Evolutionary conservation across 805 yeast genomes (phyloP).

Genomic region (Sugiyamaella floridensis): DNA sequence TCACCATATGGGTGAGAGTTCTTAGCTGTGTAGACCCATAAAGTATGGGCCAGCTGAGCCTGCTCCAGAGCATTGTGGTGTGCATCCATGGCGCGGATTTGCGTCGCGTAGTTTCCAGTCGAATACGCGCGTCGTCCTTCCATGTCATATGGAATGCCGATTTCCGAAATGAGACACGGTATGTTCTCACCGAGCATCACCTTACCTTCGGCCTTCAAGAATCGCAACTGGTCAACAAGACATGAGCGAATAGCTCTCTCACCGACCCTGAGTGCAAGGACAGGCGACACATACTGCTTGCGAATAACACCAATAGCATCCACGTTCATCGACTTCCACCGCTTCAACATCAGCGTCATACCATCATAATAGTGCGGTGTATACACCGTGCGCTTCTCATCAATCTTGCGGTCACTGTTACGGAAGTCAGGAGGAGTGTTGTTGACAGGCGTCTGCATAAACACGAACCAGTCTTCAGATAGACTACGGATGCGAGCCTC

Average conservation of each 20-base stretch:
- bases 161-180: conserved; percentile 78
- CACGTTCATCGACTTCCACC: conserved; percentile 75
- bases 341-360: conserved; percentile 78
- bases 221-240: conserved; percentile 55
- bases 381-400: conserved; percentile 43
- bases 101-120: conserved; percentile 53
- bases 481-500: conserved; percentile 44
- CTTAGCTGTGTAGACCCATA: conserved; percentile 72
- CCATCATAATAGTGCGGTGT: conserved; percentile 93
- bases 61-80: conserved; percentile 70
- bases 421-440: conserved; percentile 64
- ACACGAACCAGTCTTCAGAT: conserved; percentile 41
- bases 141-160: conserved; percentile 95
- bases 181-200: conserved; percentile 49
- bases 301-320: conserved; percentile 82
- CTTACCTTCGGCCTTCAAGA: conserved; percentile 55
- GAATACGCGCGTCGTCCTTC: conserved; percentile 63
- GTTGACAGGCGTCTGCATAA: conserved; percentile 78
- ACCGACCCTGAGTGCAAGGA: conserved; percentile 60
- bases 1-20: conserved; percentile 83
- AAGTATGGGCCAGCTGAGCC: conserved; percentile 60
- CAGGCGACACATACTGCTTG: conserved; percentile 65
- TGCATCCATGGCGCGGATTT: conserved; percentile 77
- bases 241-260: conserved; percentile 67
- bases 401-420: conserved; percentile 28